Evolutionary conservation across 2,329 filamentous ascomycete species (phyloP), one percentile per base, ranked within the genome.

Genomic region (Phaeosphaeriaceae sp.): DNA sequence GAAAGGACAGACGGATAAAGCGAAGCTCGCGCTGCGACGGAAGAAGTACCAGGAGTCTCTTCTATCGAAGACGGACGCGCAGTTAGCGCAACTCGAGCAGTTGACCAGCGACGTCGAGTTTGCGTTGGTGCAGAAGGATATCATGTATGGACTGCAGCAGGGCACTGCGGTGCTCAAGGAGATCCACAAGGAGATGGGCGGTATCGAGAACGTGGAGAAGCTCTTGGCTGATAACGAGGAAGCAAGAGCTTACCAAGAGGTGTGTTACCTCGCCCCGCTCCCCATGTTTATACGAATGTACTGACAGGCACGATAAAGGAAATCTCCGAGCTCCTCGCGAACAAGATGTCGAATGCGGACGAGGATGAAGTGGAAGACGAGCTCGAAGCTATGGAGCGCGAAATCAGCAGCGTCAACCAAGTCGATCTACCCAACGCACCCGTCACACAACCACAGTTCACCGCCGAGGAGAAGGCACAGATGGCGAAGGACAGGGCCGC

Each of bases 341-440:
- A 91, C 13, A 88, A 89, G 68, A 93, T 99, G 82, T 92, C 93
- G 15, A 95, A 93, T 72, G 91, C 96, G 71, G 95, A 99, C 78
- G 95, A 99, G 78, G 94, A 98, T 73, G 95, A 97, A 72, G 95
- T 99, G 33, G 95, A 99, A 76, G 93, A 97, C 72, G 95, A 99
- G 80, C 83, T 99, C 52, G 92, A 91, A 54, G 89, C 89, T 1
- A 83, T 99, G 64, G 91, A 93, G 76, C 83, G 82, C 42, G 88
- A 93, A 71, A 76, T 88, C 53, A 77, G 75, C 42, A 79, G 77
- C 33, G 68, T 72, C 21, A 65, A 15, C 36, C 4, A 15, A 5
- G 15, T 49, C 19, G 51, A 67, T 51, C 63, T 83, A 36, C 80
- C 80, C n/a, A 71, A 78, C 56, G 75, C 78, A 33, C 80, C 81